Conservation (phyloP, 495 filamentous ascomycete species). For the Annulohypoxylon stygium region DNA sequence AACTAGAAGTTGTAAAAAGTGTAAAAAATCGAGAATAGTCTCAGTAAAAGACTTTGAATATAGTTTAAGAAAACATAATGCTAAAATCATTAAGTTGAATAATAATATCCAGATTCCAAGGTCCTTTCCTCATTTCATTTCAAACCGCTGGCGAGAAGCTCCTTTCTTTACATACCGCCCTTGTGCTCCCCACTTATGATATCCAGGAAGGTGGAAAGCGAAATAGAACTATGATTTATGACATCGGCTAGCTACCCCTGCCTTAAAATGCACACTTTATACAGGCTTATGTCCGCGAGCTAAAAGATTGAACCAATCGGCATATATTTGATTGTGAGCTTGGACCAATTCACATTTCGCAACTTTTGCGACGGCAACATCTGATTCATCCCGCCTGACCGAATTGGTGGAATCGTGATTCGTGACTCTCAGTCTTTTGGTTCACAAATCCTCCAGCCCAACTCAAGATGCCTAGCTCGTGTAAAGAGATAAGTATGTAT, state of each 20-base stretch:
- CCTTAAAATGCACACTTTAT: constrained; percentile 22
- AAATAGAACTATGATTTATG: constrained; percentile 12
- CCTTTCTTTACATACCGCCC: background rate
- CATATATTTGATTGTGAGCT: constrained; percentile 28
- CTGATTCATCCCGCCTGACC: constrained; percentile 14
- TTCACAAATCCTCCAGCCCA: constrained; percentile 10
- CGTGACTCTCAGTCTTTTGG: background rate
- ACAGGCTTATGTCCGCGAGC: background rate
- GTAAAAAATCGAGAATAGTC: constrained; percentile 2
- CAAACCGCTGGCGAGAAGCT: constrained; percentile 26
- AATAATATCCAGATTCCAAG: constrained; percentile 3
- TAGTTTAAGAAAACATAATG: constrained; percentile 37
- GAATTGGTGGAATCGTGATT: constrained; percentile 3
- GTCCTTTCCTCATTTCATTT: constrained; percentile 33
- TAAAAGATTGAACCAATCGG: constrained; percentile 28
- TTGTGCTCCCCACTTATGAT: constrained; percentile 27
- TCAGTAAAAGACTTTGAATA: constrained; percentile 13
- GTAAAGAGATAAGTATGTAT: constrained; percentile 90
- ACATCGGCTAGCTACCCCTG: constrained; percentile 37
- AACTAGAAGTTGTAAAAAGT: constrained; percentile 2
- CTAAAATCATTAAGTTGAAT: constrained; percentile 29
- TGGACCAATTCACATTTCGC: constrained; percentile 37
- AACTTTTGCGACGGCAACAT: constrained; percentile 38
- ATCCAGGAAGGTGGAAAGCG: constrained; percentile 6
- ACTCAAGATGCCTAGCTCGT: constrained; percentile 89